A percentile compares a stretch with the other conserved stretches of the same genome.
These are phyloP conservation scores for Periglandula ipomoeae DNA, from an alignment of 2,329 filamentous ascomycete species.

Conservation along the genomic window DNA sequence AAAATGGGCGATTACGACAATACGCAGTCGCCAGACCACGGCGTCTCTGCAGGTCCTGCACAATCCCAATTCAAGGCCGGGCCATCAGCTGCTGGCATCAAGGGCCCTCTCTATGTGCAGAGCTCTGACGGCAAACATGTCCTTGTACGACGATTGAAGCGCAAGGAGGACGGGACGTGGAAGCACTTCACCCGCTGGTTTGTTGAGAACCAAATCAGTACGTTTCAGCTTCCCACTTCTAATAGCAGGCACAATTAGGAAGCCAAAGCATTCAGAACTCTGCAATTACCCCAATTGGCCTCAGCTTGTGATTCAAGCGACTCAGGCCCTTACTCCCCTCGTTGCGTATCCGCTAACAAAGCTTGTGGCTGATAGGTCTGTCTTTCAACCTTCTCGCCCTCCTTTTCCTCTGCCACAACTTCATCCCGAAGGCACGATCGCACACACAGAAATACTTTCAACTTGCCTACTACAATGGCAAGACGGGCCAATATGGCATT, in stretches of 20 bases:
- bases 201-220: slow-evolving; percentile 74
- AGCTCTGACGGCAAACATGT: slow-evolving; percentile 41
- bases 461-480: slow-evolving; percentile 70
- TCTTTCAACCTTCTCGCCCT: slow-evolving; percentile 79
- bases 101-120: slow-evolving; percentile 50
- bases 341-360: not conserved
- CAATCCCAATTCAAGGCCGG: slow-evolving; percentile 21
- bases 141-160: slow-evolving; percentile 47
- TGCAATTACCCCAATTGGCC: not conserved
- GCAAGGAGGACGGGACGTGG: slow-evolving; percentile 52
- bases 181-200: slow-evolving; percentile 59
- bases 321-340: slow-evolving; percentile 7
- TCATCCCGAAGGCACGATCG: slow-evolving; percentile 69
- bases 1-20: slow-evolving; percentile 6
- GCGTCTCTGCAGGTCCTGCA: slow-evolving; percentile 13
- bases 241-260: slow-evolving; percentile 4
- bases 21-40: slow-evolving; percentile 9
- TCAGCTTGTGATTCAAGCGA: not conserved
- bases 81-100: slow-evolving; percentile 3
- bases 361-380: slow-evolving; percentile 42
- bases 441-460: slow-evolving; percentile 84
- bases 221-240: slow-evolving; percentile 19
- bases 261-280: not conserved
- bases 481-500: slow-evolving; percentile 60
- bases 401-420: slow-evolving; percentile 70